Conservation (phyloP, 352 stramenopile species). For the Globisporangium paroecandrum region DNA sequence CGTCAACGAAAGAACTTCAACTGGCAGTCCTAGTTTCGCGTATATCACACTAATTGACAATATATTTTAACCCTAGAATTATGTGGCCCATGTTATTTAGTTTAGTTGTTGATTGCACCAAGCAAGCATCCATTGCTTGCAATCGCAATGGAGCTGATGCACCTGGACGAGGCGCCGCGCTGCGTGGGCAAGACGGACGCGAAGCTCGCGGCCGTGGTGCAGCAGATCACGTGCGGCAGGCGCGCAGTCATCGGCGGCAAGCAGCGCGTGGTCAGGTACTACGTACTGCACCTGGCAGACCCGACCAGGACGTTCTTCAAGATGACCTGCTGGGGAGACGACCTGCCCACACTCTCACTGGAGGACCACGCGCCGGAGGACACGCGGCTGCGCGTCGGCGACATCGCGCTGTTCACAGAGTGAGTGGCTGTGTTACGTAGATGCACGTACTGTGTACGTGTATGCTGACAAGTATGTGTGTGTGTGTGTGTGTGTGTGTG, state of each 20-base stretch:
- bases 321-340: constrained; percentile 13
- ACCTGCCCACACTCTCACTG: constrained; percentile 33
- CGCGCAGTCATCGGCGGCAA: constrained; percentile 24
- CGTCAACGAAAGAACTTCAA: constrained; percentile 11
- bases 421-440: constrained; percentile 10
- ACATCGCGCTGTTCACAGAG: constrained; percentile 57
- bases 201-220: constrained; percentile 10
- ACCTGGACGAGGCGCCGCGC: not conserved
- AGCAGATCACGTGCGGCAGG: constrained; percentile 40
- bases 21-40: not conserved
- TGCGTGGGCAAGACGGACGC: constrained; percentile 3
- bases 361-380: constrained; percentile 32
- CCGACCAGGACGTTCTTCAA: constrained; percentile 14
- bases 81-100: not conserved
- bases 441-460: not conserved
- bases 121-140: no score
- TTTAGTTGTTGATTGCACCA: no score
- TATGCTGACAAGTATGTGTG: not conserved
- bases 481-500: not conserved
- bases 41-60: not conserved
- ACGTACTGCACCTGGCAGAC: constrained; percentile 24
- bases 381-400: constrained; percentile 33
- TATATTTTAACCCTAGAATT: not conserved
- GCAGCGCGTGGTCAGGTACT: constrained; percentile 32
- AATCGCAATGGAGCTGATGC: constrained; percentile 4